Conservation (phyloP, 768 basidiomycete genomes). For the Kwoniella sp. region DNA sequence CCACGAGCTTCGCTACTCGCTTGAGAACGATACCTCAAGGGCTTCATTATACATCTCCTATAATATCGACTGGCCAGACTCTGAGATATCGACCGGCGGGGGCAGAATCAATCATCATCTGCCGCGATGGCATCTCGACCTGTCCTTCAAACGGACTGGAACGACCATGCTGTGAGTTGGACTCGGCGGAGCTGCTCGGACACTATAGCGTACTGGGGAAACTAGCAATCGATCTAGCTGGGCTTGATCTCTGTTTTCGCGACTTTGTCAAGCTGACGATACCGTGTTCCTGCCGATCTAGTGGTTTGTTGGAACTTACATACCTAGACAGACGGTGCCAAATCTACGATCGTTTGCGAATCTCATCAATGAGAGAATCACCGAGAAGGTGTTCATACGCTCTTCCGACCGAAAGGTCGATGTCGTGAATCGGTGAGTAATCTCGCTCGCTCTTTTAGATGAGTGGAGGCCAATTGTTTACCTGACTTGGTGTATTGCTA, state of each 20-base stretch:
- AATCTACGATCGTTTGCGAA: slow-evolving; percentile 26
- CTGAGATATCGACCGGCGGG: background rate
- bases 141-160: slow-evolving; percentile 34
- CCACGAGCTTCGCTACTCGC: too few species aligned
- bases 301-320: slow-evolving; percentile 39
- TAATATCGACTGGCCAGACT: too few species aligned
- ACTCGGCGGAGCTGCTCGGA: background rate
- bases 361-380: slow-evolving; percentile 9
- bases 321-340: slow-evolving; percentile 37
- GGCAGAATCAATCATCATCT: background rate
- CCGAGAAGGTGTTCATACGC: slow-evolving; percentile 16
- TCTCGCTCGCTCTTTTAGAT: background rate
- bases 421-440: slow-evolving; percentile 31
- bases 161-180: slow-evolving; percentile 29
- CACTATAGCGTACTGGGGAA: background rate
- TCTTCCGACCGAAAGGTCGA: slow-evolving; percentile 37
- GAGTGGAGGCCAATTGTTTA: background rate
- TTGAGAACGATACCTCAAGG: too few species aligned
- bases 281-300: background rate
- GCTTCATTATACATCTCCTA: too few species aligned
- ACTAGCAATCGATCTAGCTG: background rate
- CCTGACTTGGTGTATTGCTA: background rate
- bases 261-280: background rate
- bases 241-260: background rate
- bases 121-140: slow-evolving; percentile 12